Conservation (phyloP, 129 eudicot species). For the Gnaphalium uliginosum region DNA sequence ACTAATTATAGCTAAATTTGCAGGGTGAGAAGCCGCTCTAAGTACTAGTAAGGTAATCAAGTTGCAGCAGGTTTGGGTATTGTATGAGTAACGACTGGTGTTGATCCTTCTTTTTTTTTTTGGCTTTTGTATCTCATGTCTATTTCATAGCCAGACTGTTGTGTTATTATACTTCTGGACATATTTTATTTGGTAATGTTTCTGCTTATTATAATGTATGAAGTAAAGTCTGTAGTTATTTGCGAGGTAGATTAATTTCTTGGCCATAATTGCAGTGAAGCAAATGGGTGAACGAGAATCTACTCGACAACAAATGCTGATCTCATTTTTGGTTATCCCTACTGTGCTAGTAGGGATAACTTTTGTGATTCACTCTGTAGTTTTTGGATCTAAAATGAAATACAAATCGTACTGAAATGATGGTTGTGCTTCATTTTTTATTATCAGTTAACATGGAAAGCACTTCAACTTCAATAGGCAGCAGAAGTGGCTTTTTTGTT, state of each 20-base stretch:
- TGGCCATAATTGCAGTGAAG: not conserved
- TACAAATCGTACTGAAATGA: not conserved
- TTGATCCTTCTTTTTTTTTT: not conserved
- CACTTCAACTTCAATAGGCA: too few species aligned
- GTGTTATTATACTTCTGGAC: slow-evolving; percentile 20
- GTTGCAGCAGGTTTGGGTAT: slow-evolving; percentile 21
- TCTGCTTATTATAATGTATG: not conserved
- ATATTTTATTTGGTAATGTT: slow-evolving; percentile 15
- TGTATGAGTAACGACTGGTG: slow-evolving; percentile 1
- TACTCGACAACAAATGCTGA: not conserved
- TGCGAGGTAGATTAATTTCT: not conserved
- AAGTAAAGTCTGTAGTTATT: not conserved
- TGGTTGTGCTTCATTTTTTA: too few species aligned
- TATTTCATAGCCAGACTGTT: slow-evolving; percentile 17
- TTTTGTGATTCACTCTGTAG: not conserved
- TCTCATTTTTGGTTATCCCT: not conserved
- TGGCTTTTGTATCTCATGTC: slow-evolving; percentile 23
- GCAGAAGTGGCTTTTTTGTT: too few species aligned
- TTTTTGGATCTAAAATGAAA: not conserved
- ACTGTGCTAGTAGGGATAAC: too few species aligned
- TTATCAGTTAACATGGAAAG: too few species aligned
- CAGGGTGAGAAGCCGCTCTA: slow-evolving; percentile 78
- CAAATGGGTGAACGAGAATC: not conserved
- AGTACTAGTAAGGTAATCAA: slow-evolving; percentile 42
- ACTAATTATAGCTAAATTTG: slow-evolving; percentile 22